Evolutionary conservation across 2,329 filamentous ascomycete genomes (phyloP), one percentile per base, ranked within the genome.

Genomic region (Aureobasidium sp.): DNA sequence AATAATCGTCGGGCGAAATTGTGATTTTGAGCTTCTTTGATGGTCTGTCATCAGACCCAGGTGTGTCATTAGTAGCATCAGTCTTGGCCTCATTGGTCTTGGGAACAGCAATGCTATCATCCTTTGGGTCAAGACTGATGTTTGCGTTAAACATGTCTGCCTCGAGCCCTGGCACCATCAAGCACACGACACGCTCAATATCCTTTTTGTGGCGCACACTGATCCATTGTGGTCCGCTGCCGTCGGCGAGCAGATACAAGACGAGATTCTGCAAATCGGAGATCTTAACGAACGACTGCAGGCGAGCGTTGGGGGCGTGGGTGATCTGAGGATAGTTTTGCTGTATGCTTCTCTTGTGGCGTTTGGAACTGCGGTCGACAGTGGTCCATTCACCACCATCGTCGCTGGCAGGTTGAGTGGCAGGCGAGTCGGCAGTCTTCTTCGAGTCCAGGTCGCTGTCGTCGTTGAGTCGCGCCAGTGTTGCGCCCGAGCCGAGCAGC

Each of bases 121-220:
- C 35, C 24, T 17, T 24, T 1, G 52, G 24, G 16, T 51, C 45
- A 66, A 56, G 22, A 71, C 57, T 22, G 29, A 80, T 70, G 3
- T 69, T 72, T 30, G 80, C 77, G 66, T 86, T 81, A 71, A 97
- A 95, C 86, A 97, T 93, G 57, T 83, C 86, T 63, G 88, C 80
- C 65, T 97, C 91, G 21, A 98, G 72, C 0, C 93, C 93, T 10
- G 93, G 93, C 10, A 96, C 83, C 86, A 96, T 91, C 59, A 98
- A 73, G 35, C 88, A 80, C 25, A 97, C 90, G 25, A 94, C 85
- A 70, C 93, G 94, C 54, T 72, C 71, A 35, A 84, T 74, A 56
- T 74, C 71, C 16, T 68, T 69, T 39, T 77, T 77, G 63, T 83
- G 76, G 57, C 74, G 75, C 55, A 84, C 70, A 25, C 79, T 77